These are phyloP conservation scores for Cercospora zeae-maydis DNA, from an alignment of 2,329 filamentous ascomycete genomes.

Conservation along the genomic window DNA sequence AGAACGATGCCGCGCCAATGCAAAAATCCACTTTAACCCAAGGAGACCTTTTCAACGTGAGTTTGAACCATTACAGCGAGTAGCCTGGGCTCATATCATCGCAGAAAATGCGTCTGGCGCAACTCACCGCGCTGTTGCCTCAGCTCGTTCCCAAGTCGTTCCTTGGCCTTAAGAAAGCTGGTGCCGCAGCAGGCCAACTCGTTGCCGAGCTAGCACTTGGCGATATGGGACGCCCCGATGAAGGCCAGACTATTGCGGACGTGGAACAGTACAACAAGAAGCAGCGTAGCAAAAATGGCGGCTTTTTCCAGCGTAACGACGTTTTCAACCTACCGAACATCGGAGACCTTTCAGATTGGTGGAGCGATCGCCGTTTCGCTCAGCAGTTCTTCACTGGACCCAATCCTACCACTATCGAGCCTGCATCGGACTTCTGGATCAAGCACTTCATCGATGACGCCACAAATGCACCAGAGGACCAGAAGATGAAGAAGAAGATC, in stretches of 20 bases:
- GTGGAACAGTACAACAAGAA: conserved; percentile 17
- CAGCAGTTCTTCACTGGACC: conserved; percentile 46
- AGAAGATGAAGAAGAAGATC: conserved; percentile 37
- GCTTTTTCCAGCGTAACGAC: conserved; percentile 23
- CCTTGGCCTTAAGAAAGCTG: conserved; percentile 10
- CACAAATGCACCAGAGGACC: conserved; percentile 19
- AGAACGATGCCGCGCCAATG: conserved; percentile 17
- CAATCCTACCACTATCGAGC: conserved; percentile 45
- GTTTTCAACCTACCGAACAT: conserved; percentile 32
- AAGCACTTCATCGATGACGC: conserved; percentile 39
- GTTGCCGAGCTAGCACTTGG: conserved; percentile 12
- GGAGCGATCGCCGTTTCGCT: conserved; percentile 44
- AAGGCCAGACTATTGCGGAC: conserved; percentile 15
- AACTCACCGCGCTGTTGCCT: conserved; percentile 27
- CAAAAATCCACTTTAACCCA: conserved; percentile 14
- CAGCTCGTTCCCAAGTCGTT: conserved; percentile 27
- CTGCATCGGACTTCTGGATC: conserved; percentile 35
- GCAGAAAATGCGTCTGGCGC: conserved; percentile 25
- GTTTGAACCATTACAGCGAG: neutral
- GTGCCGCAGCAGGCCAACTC: conserved; percentile 1
- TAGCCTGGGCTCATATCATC: neutral
- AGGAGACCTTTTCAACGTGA: conserved; percentile 28
- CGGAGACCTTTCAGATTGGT: conserved; percentile 42
- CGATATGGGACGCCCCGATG: conserved; percentile 18
- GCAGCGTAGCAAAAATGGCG: conserved; percentile 13